These are phyloP conservation scores for Nakaseomyces delphensis DNA, from an alignment of 1,139 yeast genomes.

Conservation along the genomic window DNA sequence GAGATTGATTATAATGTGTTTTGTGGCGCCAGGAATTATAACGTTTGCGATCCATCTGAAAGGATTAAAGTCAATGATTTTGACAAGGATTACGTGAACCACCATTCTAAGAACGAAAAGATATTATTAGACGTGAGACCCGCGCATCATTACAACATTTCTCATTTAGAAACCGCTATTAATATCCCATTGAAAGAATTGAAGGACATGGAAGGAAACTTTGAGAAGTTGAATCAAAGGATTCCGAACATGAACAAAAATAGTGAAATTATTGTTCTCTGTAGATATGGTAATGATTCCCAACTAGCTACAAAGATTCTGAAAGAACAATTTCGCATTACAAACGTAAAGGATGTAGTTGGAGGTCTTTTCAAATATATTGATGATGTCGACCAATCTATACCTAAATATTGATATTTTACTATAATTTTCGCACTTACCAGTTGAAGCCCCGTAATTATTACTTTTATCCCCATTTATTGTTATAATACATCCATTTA, in stretches of 20 bases:
- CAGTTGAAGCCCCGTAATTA: no score
- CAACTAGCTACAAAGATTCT: constrained; percentile 61
- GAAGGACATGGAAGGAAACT: constrained; percentile 33
- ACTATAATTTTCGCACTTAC: no score
- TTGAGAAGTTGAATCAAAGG: constrained; percentile 16
- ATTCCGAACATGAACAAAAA: constrained; percentile 20
- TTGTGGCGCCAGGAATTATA: constrained; percentile 56
- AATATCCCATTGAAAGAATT: constrained; percentile 55
- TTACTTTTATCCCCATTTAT: no score
- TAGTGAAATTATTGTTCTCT: constrained; percentile 37
- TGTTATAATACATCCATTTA: no score
- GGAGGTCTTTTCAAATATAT: constrained; percentile 81
- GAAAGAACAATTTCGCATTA: constrained; percentile 40
- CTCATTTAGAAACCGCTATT: constrained; percentile 49
- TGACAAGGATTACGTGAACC: constrained; percentile 16
- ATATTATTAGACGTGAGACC: constrained; percentile 75
- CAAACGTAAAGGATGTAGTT: constrained; percentile 52
- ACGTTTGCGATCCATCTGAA: constrained; percentile 38
- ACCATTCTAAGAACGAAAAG: constrained; percentile 18
- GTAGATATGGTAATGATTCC: constrained; percentile 90
- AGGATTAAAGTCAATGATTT: constrained; percentile 47
- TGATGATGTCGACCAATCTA: constrained; percentile 44
- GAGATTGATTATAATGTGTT: constrained; percentile 56
- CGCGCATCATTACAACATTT: constrained; percentile 60
- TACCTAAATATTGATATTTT: constrained; percentile 63